Conservation (phyloP, 2,329 filamentous ascomycete species). For the Cladobotryum protrusum region DNA sequence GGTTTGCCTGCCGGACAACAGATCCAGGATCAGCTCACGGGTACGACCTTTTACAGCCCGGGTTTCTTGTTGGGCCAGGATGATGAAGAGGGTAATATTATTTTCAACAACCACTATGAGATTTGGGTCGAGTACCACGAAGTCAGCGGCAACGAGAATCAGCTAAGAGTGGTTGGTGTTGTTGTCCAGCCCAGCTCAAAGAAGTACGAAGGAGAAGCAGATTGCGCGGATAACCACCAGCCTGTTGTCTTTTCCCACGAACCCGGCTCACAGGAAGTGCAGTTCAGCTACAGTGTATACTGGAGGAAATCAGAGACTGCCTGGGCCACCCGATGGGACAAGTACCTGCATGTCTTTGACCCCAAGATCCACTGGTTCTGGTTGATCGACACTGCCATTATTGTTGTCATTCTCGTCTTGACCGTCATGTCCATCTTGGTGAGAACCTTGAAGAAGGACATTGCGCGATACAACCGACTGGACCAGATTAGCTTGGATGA, state of each 20-base stretch:
- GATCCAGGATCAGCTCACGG: slow-evolving; percentile 68
- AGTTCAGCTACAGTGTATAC: slow-evolving; percentile 87
- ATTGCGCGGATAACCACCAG: slow-evolving; percentile 55
- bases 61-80: slow-evolving; percentile 72
- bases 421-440: slow-evolving; percentile 92
- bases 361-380: slow-evolving; percentile 99
- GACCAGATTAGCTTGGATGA: slow-evolving; percentile 90
- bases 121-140: slow-evolving; percentile 90
- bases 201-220: slow-evolving; percentile 49
- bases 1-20: slow-evolving; percentile 85
- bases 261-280: slow-evolving; percentile 52
- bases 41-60: slow-evolving; percentile 79
- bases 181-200: slow-evolving; percentile 76
- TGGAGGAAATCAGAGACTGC: slow-evolving; percentile 80
- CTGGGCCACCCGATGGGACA: slow-evolving; percentile 98
- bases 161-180: slow-evolving; percentile 87
- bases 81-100: slow-evolving; percentile 49
- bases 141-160: slow-evolving; percentile 56
- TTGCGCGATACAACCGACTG: slow-evolving; percentile 90
- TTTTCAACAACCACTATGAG: slow-evolving; percentile 92
- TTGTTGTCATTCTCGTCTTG: slow-evolving; percentile 83
- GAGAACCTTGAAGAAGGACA: slow-evolving; percentile 86
- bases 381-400: slow-evolving; percentile 89
- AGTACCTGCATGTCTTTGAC: slow-evolving; percentile 94
- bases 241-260: slow-evolving; percentile 59